Evolutionary conservation across 768 basidiomycete species (phyloP), one percentile per base, ranked within the genome.

Genomic region (Ramaria rubella): DNA sequence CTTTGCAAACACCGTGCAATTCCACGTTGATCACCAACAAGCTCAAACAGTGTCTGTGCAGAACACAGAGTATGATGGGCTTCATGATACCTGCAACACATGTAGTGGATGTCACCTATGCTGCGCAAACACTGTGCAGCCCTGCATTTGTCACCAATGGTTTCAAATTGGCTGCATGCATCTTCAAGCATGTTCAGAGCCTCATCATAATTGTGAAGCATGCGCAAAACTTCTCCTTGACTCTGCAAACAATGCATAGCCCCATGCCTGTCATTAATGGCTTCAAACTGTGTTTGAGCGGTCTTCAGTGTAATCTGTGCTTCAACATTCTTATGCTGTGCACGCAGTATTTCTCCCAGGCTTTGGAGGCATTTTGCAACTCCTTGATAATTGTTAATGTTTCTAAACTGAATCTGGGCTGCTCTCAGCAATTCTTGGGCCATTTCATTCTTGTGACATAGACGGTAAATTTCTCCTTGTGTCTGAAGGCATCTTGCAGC

Each of bases 231-330:
- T 8, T 45, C 19, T 9, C 24, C 43, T 9, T 17, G 23, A 12
- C 23, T 45, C 15, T 57, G 55, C 5, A 57, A n/a, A 55, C 55
- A 57, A 19, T 57, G 51, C 14, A 33, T 49, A 8, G 49, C 55
- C 11, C 51, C 55, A 5, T 49, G 30, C n/a, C n/a, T n/a, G n/a
- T n/a, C n/a, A n/a, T n/a, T n/a, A n/a, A n/a, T n/a, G n/a, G n/a
- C n/a, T n/a, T n/a, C n/a, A n/a, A n/a, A n/a, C n/a, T n/a, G n/a
- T n/a, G n/a, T n/a, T n/a, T n/a, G n/a, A n/a, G n/a, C n/a, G n/a
- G n/a, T n/a, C n/a, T n/a, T n/a, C n/a, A n/a, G n/a, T n/a, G n/a
- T n/a, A n/a, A n/a, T n/a, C n/a, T n/a, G n/a, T n/a, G n/a, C n/a
- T n/a, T n/a, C n/a, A n/a, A n/a, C n/a, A n/a, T n/a, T n/a, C n/a